Evolutionary conservation across 2,329 filamentous ascomycete genomes (phyloP).

Genomic region (Colletotrichum sp.): DNA sequence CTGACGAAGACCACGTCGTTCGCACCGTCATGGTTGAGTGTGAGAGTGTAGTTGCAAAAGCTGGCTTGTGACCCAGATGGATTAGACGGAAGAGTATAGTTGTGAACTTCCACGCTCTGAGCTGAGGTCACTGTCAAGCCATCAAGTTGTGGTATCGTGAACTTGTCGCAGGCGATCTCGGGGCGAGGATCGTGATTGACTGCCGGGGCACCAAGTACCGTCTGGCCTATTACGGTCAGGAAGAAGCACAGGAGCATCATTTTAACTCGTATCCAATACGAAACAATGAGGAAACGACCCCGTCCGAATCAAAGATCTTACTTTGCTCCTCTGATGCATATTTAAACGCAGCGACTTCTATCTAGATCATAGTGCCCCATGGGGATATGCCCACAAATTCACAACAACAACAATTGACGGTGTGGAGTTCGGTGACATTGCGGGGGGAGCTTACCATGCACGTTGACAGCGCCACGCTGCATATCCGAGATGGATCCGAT

Average conservation of each 20-base stretch:
- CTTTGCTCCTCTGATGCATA: neutral
- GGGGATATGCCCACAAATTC: neutral
- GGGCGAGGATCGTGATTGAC: neutral
- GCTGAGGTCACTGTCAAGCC: neutral
- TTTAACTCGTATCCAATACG: neutral
- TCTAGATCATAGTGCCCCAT: neutral
- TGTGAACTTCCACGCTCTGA: neutral
- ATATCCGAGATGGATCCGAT: neutral
- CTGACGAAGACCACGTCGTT: slow-evolving; percentile 21
- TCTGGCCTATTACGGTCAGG: neutral
- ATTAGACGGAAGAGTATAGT: neutral
- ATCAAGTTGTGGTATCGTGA: neutral
- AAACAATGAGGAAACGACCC: neutral
- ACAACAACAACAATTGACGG: neutral
- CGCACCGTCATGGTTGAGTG: slow-evolving; percentile 11
- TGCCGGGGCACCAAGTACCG: neutral
- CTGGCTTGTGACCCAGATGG: neutral
- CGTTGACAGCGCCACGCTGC: neutral
- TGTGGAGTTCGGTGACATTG: neutral
- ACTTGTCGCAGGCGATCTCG: neutral
- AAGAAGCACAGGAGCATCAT: neutral
- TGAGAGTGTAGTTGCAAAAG: slow-evolving; percentile 25
- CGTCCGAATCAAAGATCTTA: neutral
- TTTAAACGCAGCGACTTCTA: neutral
- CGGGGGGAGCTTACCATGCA: neutral